Conservation (phyloP, 805 yeast genomes). For the Ogataea pignaliae region DNA sequence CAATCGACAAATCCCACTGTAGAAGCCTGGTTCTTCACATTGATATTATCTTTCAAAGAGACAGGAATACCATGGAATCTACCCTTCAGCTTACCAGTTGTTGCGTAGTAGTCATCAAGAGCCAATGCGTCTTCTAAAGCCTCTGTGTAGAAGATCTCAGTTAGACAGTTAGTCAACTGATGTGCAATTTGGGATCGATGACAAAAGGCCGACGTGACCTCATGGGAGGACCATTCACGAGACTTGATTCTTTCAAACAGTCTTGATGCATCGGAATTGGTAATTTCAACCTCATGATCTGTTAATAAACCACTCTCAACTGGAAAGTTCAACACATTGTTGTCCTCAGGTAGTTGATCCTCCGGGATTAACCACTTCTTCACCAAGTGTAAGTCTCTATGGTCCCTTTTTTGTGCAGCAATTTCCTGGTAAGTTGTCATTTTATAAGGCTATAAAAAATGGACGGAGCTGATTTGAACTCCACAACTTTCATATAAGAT, state of each 20-base stretch:
- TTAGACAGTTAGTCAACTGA: slow-evolving; percentile 41
- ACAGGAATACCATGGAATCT: slow-evolving; percentile 65
- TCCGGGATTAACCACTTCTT: no score
- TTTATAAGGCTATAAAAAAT: no score
- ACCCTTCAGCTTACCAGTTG: slow-evolving; percentile 48
- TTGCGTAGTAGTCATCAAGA: slow-evolving; percentile 46
- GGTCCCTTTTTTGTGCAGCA: no score
- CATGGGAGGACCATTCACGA: slow-evolving; percentile 29
- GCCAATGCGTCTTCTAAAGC: slow-evolving; percentile 53
- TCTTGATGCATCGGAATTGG: neutral
- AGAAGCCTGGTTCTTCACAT: slow-evolving; percentile 44
- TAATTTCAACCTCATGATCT: slow-evolving; percentile 6
- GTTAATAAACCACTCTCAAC: neutral
- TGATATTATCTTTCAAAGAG: slow-evolving; percentile 40
- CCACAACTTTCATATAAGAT: no score
- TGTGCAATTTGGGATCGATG: slow-evolving; percentile 57
- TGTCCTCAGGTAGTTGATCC: no score
- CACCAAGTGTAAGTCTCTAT: no score
- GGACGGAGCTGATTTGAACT: no score
- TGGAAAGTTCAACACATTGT: neutral
- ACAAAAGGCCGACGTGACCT: slow-evolving; percentile 51
- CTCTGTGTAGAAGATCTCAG: slow-evolving; percentile 48
- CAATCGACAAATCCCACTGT: slow-evolving; percentile 44
- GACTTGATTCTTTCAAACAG: neutral
- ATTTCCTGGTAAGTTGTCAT: no score